phyloP scores from a whole-genome alignment of 805 yeast species.

The Ogataea paraovalis region DNA sequence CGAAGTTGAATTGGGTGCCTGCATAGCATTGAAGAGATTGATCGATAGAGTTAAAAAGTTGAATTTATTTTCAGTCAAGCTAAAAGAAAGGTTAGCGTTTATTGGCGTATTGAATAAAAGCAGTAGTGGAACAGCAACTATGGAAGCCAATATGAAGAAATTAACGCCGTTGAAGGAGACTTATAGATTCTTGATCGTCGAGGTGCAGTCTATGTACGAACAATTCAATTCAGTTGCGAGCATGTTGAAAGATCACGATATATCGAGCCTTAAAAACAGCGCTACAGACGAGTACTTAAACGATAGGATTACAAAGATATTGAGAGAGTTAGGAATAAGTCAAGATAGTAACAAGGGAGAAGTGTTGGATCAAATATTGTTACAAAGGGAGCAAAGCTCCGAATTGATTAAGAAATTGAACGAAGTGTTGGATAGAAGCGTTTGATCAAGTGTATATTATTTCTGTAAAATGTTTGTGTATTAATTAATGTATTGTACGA shows the following conservation, averaged over 20 bases:
- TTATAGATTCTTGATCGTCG: constrained; percentile 21
- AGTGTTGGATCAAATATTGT: not conserved
- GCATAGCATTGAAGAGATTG: constrained; percentile 38
- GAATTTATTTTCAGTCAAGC: constrained; percentile 24
- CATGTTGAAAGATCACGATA: constrained; percentile 8
- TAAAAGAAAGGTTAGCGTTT: constrained; percentile 9
- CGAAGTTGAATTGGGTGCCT: constrained; percentile 39
- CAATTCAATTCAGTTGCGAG: constrained; percentile 13
- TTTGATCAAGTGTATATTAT: not conserved
- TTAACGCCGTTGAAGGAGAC: constrained; percentile 28
- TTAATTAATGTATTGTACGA: not conserved
- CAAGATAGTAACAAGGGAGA: not conserved
- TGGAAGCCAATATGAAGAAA: constrained; percentile 7
- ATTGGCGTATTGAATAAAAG: not conserved
- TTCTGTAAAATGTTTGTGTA: constrained; percentile 2
- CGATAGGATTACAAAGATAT: constrained; percentile 12
- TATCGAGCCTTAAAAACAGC: constrained; percentile 7
- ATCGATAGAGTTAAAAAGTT: constrained; percentile 37
- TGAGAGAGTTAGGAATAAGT: constrained; percentile 4
- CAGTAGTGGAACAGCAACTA: not conserved
- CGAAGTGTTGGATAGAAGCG: constrained; percentile 5
- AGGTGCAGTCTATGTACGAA: constrained; percentile 20
- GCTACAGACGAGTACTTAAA: constrained; percentile 20
- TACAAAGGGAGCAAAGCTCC: constrained; percentile 4
- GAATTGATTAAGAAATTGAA: constrained; percentile 14